Evolutionary conservation across 352 stramenopile genomes (phyloP), one percentile per base, ranked within the genome.

Genomic region (Bremia lactucae): DNA sequence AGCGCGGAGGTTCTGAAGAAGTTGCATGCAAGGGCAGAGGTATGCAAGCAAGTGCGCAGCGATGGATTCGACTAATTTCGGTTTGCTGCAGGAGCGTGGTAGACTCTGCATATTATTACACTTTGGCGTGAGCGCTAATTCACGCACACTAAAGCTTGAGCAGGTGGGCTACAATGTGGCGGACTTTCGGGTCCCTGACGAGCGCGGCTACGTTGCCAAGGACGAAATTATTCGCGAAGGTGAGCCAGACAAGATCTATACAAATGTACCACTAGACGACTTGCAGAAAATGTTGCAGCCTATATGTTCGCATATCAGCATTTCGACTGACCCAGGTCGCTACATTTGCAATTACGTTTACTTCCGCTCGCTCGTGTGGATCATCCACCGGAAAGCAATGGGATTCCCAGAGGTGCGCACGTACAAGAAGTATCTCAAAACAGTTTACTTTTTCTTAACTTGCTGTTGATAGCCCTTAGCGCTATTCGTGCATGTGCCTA

Each of bases 321-420:
- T 92, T 34, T 92, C 79, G 10, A 83, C 46, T 8, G 72, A 92
- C 46, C 76, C 76, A 1, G 79, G 79, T 4, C 62, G 79, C 16
- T 92, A 87, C 61, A 87, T 92, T 44, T 92, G 79, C 62, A 92
- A 92, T 58, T 88, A 68, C 48, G 77, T 87, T 11, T 92, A 87
- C 66, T 92, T 73, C 51, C 52, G 68, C 22, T 89, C 76, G 55
- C 70, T 92, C 10, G 51, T 72, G 25, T 86, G 75, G 72, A 51
- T 61, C 47, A 73, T 83, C 25, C 36, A 54, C 15, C 63, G 74
- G 19, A 51, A 46, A 14, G 42, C 29, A 43, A 65, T 68, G 34
- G 51, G 49, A 8, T 41, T 67, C 20, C 53, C 49, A 7, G 25
- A 60, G 36, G 62, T 80, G 50, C 36, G 63, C 42, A 10, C 0